These are phyloP conservation scores for Grosmannia serpens DNA, from an alignment of 2,329 filamentous ascomycete genomes.

Conservation along the genomic window DNA sequence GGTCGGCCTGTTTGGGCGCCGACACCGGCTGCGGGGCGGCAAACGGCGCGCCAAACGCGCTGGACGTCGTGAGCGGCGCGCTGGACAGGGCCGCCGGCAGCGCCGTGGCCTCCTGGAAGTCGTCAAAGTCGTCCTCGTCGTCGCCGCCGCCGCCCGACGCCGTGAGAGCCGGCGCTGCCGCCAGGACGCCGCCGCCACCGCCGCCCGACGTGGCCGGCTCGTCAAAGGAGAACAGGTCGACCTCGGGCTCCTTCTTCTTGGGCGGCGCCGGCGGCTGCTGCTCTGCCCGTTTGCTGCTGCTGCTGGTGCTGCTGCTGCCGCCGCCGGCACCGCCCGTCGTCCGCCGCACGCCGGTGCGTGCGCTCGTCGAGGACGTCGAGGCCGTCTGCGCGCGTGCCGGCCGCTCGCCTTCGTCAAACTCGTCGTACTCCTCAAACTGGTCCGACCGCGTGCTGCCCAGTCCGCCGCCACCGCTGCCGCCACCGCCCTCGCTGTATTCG, in stretches of 20 bases:
- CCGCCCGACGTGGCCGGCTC: conserved; percentile 35
- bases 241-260: conserved; percentile 79
- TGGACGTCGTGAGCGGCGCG: conserved; percentile 36
- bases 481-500: conserved; percentile 52
- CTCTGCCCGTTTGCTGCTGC: conserved; percentile 21
- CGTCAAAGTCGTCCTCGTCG: conserved; percentile 91
- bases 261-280: conserved; percentile 38
- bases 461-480: background rate
- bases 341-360: conserved; percentile 30
- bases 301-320: conserved; percentile 17
- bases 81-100: conserved; percentile 30
- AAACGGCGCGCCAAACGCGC: conserved; percentile 53
- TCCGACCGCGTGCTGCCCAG: conserved; percentile 44
- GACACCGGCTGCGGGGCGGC: conserved; percentile 76
- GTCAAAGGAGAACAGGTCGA: conserved; percentile 88
- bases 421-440: conserved; percentile 93
- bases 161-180: conserved; percentile 24
- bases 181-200: background rate
- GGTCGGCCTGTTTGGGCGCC: conserved; percentile 66
- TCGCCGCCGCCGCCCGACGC: conserved; percentile 43
- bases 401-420: conserved; percentile 67
- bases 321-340: conserved; percentile 12
- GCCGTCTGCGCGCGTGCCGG: conserved; percentile 18
- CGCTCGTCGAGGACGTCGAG: conserved; percentile 29
- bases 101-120: conserved; percentile 82